Conservation (phyloP, 768 basidiomycete genomes). For the Ramaria sp. region DNA sequence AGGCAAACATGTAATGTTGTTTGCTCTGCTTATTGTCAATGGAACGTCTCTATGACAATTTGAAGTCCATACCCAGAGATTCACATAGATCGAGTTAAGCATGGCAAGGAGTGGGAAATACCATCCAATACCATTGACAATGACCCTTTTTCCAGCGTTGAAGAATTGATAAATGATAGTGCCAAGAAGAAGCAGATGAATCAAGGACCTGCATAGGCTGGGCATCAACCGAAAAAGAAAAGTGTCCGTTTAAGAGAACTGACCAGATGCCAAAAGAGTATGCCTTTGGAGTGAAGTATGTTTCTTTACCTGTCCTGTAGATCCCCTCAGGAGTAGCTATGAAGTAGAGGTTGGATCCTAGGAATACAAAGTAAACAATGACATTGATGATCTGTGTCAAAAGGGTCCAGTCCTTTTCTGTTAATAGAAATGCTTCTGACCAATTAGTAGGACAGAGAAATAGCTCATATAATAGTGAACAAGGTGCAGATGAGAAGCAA, state of each 20-base stretch:
- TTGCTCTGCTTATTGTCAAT: not conserved
- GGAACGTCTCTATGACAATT: too few relatives aligned
- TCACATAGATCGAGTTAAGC: slow-evolving; percentile 83
- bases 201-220: slow-evolving; percentile 48
- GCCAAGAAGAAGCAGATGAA: slow-evolving; percentile 85
- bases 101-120: slow-evolving; percentile 80
- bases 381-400: slow-evolving; percentile 65
- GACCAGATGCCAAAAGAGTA: slow-evolving; percentile 91
- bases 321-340: slow-evolving; percentile 63
- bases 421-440: not conserved
- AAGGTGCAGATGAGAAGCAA: not conserved
- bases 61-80: slow-evolving; percentile 69
- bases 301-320: slow-evolving; percentile 69
- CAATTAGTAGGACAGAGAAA: not conserved
- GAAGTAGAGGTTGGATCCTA: slow-evolving; percentile 87
- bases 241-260: slow-evolving; percentile 14
- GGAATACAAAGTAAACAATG: slow-evolving; percentile 70
- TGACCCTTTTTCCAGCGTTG: slow-evolving; percentile 57
- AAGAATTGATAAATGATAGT: slow-evolving; percentile 88
- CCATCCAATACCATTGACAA: slow-evolving; percentile 87
- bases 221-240: not conserved
- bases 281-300: slow-evolving; percentile 89
- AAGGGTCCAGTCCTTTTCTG: not conserved
- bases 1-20: slow-evolving; percentile 38
- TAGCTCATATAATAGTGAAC: not conserved